Base-by-base conservation (phyloP, 2,329 filamentous ascomycete species). In the Diaporthe sp. region DNA sequence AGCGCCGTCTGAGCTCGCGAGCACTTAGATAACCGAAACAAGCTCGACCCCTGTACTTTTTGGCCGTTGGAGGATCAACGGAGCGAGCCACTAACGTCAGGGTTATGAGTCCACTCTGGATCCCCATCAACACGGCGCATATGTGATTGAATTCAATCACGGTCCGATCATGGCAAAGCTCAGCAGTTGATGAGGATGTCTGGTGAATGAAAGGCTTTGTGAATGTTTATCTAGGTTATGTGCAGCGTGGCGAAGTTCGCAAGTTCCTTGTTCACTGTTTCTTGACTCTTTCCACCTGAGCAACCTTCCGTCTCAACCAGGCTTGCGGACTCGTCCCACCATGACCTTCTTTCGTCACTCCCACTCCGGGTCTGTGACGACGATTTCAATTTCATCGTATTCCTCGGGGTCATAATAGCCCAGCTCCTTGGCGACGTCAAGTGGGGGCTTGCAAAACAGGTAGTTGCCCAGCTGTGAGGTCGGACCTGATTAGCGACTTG, bases 31-130 rank as follows among this genome's bases (percentile, higher is more conserved):
- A 53, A 51, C 31, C 47, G 47, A 68, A 39, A 53, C 63, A 68
- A 53, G 63, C 63, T 68, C 31, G 44, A 53, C 44, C 63, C 63
- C 63, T 68, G 63, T 47, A 49, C 31, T 68, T 68, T 51, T 31
- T 17, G 37, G 31, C 63, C 47, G 44, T 51, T 68, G 60, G 60
- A 47, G 10, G 47, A 68, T 53, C 63, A 68, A 65, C 60, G 7
- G 37, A 9, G 60, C 60, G 15, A 20, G 39, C 15, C n/a, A 28
- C 39, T 39, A 22, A 34, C 20, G 31, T 13, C 51, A 53, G 51
- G 51, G 12, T 3, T 8, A 7, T 20, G 37, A 37, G 31, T 22
- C 31, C 55, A 22, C 17, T n/a, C n/a, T 31, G 31, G 2, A 37
- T 57, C 8, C 12, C 58, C n/a, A 10, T 6, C 8, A 31, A 13